Evolutionary conservation across 1,284 basidiomycete genomes (phyloP).

Genomic region (Pascua sp.): DNA sequence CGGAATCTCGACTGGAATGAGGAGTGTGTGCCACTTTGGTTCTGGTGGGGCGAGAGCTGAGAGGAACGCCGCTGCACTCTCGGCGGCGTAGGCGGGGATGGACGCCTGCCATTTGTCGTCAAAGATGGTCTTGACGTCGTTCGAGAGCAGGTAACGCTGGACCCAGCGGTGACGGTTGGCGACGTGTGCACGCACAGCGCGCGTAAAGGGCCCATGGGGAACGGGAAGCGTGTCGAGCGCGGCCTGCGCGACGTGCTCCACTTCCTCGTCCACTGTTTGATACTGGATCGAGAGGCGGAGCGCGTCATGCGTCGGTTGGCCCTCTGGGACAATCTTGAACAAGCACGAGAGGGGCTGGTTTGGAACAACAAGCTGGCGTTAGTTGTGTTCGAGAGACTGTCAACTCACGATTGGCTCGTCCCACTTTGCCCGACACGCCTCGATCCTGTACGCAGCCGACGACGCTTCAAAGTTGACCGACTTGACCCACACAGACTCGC

Average conservation of each 20-base stretch:
- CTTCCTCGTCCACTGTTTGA: slow-evolving; percentile 34
- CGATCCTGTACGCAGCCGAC: slow-evolving; percentile 12
- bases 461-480: slow-evolving; percentile 27
- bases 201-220: background rate
- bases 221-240: slow-evolving; percentile 5
- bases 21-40: slow-evolving; percentile 34
- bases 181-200: slow-evolving; percentile 9
- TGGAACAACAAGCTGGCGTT: slow-evolving; percentile 31
- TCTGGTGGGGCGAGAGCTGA: background rate
- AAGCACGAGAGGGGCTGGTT: slow-evolving; percentile 38
- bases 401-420: slow-evolving; percentile 20
- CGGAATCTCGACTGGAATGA: slow-evolving; percentile 49
- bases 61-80: slow-evolving; percentile 2
- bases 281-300: slow-evolving; percentile 39
- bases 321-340: slow-evolving; percentile 37
- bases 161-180: slow-evolving; percentile 17
- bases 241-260: slow-evolving; percentile 8
- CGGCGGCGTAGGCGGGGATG: background rate
- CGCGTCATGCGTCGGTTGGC: slow-evolving; percentile 11
- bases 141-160: slow-evolving; percentile 17
- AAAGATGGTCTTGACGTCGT: slow-evolving; percentile 5
- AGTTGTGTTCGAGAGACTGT: background rate
- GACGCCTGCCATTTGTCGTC: slow-evolving; percentile 4
- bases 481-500: slow-evolving; percentile 38
- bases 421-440: slow-evolving; percentile 25